These are phyloP conservation scores for Mycena haematopus DNA, from an alignment of 768 basidiomycete genomes.

Conservation along the genomic window DNA sequence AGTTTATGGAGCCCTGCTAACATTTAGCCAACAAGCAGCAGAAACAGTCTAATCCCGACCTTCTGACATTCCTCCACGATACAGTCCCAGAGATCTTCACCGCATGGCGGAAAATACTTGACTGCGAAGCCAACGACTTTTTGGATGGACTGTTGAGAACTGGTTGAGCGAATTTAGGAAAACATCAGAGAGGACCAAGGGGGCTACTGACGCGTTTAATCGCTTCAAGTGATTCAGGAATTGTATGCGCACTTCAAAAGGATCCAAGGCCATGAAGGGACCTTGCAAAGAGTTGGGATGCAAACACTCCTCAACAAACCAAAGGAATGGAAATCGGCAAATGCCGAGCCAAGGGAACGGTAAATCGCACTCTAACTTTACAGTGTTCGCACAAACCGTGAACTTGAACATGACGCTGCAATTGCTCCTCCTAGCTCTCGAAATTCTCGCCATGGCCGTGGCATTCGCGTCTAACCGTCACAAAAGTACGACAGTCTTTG, in stretches of 20 bases:
- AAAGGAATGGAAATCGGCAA: constrained; percentile 1
- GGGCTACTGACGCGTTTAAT: constrained; percentile 26
- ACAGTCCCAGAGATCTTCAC: constrained; percentile 95
- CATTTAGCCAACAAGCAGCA: background rate
- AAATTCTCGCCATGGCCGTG: background rate
- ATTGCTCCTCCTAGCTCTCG: background rate
- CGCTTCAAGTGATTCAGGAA: constrained; percentile 27
- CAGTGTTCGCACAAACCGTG: too few species aligned
- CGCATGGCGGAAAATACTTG: constrained; percentile 56
- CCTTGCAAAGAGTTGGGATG: background rate
- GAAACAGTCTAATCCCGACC: constrained; percentile 47
- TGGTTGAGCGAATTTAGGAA: constrained; percentile 29
- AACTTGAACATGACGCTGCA: background rate
- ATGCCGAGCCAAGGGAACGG: background rate
- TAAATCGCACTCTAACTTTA: background rate
- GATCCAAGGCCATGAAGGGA: constrained; percentile 19
- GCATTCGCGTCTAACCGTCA: background rate
- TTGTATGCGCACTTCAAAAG: constrained; percentile 29
- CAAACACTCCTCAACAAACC: background rate
- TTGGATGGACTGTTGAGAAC: constrained; percentile 32
- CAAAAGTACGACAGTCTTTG: background rate
- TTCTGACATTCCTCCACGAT: constrained; percentile 91
- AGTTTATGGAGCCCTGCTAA: constrained; percentile 80
- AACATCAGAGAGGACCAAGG: background rate
- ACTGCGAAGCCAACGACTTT: constrained; percentile 29